A percentile compares a stretch with the other conserved stretches of the same genome.
Evolutionary conservation across 2,329 filamentous ascomycete genomes (phyloP).

Genomic region (Fusarium domesticum): DNA sequence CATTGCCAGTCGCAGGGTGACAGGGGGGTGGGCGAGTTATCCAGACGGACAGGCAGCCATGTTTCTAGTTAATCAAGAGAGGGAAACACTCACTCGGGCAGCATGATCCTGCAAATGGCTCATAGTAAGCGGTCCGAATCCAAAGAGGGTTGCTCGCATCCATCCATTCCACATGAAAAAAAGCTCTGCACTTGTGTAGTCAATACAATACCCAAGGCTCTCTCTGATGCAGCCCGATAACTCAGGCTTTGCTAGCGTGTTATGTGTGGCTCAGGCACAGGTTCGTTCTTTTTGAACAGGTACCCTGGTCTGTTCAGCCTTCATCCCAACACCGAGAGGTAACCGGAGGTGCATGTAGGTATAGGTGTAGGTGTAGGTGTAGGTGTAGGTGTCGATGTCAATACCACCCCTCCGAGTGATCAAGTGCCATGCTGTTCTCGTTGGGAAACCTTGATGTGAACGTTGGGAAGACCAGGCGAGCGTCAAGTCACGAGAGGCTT

Average conservation of each 20-base stretch:
- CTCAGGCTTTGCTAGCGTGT: not conserved
- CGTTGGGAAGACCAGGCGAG: not conserved
- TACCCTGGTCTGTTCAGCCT: not conserved
- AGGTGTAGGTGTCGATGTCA: no score
- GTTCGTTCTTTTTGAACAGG: no score
- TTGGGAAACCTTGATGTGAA: not conserved
- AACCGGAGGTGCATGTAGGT: not conserved
- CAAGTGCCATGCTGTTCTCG: not conserved
- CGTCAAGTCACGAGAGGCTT: not conserved
- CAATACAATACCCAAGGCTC: no score
- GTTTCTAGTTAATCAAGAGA: not conserved
- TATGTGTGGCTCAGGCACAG: not conserved
- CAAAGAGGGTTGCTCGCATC: not conserved
- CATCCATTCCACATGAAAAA: not conserved
- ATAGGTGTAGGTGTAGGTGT: no score
- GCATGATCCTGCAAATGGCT: not conserved
- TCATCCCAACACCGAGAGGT: not conserved
- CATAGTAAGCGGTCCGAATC: not conserved
- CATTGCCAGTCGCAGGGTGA: not conserved
- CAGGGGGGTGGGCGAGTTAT: not conserved
- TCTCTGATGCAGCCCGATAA: not conserved
- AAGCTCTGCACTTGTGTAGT: not conserved
- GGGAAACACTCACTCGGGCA: not conserved
- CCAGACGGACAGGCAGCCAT: not conserved
- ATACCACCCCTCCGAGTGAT: not conserved